These are phyloP conservation scores for Populus tomentosa DNA, from an alignment of 441 rosid species.

Conservation along the genomic window DNA sequence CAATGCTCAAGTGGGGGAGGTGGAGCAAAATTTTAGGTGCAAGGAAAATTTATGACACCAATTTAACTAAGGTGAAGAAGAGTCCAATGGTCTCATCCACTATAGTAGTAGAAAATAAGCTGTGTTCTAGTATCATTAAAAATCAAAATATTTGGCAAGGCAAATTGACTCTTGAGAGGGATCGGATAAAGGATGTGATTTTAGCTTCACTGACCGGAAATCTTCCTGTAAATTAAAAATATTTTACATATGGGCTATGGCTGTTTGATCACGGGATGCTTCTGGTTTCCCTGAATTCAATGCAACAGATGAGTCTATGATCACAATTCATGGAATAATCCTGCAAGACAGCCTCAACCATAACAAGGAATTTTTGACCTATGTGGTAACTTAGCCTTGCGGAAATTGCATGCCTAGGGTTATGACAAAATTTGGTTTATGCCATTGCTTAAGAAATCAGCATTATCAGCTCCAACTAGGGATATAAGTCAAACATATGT, in stretches of 20 bases:
- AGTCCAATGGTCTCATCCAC: background rate
- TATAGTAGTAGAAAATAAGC: background rate
- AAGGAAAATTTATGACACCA: background rate
- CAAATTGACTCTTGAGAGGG: background rate
- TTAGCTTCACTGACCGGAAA: background rate
- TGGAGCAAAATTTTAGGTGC: background rate
- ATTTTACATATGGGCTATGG: background rate
- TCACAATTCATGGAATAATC: background rate
- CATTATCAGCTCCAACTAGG: background rate
- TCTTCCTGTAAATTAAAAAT: background rate
- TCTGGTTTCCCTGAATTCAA: conserved; percentile 11
- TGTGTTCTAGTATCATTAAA: background rate
- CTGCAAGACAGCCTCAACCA: background rate
- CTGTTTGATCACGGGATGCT: background rate
- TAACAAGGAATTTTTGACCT: background rate
- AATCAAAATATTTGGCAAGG: background rate
- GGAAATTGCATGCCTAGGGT: background rate
- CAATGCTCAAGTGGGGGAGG: background rate
- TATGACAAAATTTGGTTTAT: background rate
- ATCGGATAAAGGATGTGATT: background rate
- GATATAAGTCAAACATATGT: background rate
- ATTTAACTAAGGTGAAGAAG: background rate
- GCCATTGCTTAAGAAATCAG: background rate
- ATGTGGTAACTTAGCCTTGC: background rate
- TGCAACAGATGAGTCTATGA: conserved; percentile 1